Evolutionary conservation across 139 green algal species (phyloP).

Genomic region (Auxenochlorella protothecoides): DNA sequence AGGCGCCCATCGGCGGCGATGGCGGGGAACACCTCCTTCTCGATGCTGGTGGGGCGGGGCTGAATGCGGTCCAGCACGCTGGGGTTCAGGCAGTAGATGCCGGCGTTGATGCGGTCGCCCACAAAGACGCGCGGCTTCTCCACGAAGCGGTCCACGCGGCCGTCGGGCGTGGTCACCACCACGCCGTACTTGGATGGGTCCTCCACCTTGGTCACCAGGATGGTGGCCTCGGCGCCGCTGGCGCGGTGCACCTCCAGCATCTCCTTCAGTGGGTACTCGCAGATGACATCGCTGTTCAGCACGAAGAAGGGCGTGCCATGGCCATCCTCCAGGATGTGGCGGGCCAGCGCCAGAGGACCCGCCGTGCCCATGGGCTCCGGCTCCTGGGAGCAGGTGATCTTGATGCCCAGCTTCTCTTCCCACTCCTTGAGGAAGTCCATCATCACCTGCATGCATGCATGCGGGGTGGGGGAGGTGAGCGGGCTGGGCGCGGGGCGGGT

Average conservation of each 20-base stretch:
- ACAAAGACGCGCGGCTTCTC: slow-evolving; percentile 94
- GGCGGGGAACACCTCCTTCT: slow-evolving; percentile 92
- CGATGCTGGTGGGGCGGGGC: slow-evolving; percentile 83
- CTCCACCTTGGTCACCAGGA: slow-evolving; percentile 91
- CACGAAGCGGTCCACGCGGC: slow-evolving; percentile 86
- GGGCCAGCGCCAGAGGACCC: slow-evolving; percentile 81
- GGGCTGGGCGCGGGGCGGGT: too few relatives aligned
- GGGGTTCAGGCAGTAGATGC: slow-evolving; percentile 86
- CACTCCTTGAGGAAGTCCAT: slow-evolving; percentile 88
- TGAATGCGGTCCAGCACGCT: slow-evolving; percentile 85
- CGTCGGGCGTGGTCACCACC: slow-evolving; percentile 77
- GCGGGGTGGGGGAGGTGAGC: not conserved
- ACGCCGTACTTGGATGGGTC: slow-evolving; percentile 97
- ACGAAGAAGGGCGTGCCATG: slow-evolving; percentile 89
- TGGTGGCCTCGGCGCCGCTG: slow-evolving; percentile 76
- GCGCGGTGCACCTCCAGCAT: slow-evolving; percentile 72
- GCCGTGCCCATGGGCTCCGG: slow-evolving; percentile 95
- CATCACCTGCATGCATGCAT: slow-evolving; percentile 65
- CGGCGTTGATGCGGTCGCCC: slow-evolving; percentile 98
- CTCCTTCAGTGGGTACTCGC: slow-evolving; percentile 85
- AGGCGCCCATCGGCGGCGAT: slow-evolving; percentile 75
- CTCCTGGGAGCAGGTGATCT: slow-evolving; percentile 91
- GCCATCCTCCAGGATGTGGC: slow-evolving; percentile 79
- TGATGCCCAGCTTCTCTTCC: slow-evolving; percentile 89
- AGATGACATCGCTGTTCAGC: slow-evolving; percentile 97